These are phyloP conservation scores for Isabelozyma pseudorhagii DNA, from an alignment of 805 yeast genomes.

Conservation along the genomic window DNA sequence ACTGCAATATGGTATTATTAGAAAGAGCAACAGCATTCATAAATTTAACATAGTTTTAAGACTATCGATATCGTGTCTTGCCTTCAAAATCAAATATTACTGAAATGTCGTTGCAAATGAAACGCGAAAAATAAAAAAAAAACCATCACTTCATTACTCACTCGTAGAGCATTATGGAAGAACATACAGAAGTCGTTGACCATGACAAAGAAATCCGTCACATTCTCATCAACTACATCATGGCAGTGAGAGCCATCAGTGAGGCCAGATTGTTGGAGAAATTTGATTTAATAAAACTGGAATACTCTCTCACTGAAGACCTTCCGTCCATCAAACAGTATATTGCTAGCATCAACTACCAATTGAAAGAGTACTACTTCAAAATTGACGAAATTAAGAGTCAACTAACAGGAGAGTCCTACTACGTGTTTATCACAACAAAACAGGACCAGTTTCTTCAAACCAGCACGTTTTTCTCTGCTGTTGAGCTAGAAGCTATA, in stretches of 20 bases:
- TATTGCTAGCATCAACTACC: conserved; percentile 27
- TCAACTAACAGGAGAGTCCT: conserved; percentile 27
- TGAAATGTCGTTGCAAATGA: too few relatives aligned
- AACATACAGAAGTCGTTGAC: not conserved
- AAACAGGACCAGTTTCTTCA: conserved; percentile 38
- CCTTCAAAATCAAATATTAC: too few relatives aligned
- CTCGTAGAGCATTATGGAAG: not conserved
- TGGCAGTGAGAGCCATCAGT: conserved; percentile 20
- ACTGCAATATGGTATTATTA: too few relatives aligned
- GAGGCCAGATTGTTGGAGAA: conserved; percentile 16
- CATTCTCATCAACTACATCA: conserved; percentile 26
- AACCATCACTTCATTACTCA: not conserved
- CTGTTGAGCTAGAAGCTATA: conserved; percentile 39
- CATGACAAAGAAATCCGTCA: conserved; percentile 9
- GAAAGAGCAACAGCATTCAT: too few relatives aligned
- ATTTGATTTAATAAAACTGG: conserved; percentile 14
- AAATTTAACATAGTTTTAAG: too few relatives aligned
- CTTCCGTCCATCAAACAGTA: conserved; percentile 9
- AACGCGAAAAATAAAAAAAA: not conserved
- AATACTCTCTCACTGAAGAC: not conserved
- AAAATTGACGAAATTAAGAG: conserved; percentile 39
- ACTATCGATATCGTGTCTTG: too few relatives aligned
- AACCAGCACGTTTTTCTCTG: conserved; percentile 30
- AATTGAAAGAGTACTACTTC: conserved; percentile 36
- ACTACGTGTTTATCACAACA: conserved; percentile 41